Percentiles rank a stretch among this genome's conserved stretches.
Conservation (phyloP, 169 alveolate genomes). For the Babesia divergens region DNA sequence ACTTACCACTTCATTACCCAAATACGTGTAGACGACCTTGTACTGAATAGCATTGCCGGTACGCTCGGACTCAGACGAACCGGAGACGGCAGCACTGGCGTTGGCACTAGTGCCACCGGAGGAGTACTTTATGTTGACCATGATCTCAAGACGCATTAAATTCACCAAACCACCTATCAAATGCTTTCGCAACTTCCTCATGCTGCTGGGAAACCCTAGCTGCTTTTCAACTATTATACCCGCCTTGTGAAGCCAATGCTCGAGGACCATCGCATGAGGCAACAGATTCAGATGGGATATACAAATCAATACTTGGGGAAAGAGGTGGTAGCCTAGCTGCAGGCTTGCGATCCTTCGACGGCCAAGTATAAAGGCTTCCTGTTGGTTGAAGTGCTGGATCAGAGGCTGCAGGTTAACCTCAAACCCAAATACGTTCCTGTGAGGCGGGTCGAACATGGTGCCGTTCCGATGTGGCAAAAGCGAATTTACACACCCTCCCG, state of each 20-base stretch:
- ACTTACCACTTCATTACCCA: conserved; percentile 27
- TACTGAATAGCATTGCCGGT: conserved; percentile 19
- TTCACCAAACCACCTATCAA: conserved; percentile 14
- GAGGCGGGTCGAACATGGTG: conserved; percentile 10
- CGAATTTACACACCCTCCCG: conserved; percentile 51
- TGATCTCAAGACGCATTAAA: conserved; percentile 27
- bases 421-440: conserved; percentile 52
- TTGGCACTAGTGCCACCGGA: neutral
- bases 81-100: neutral
- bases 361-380: neutral
- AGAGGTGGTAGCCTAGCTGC: conserved; percentile 19
- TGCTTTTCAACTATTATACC: conserved; percentile 47
- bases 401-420: conserved; percentile 47
- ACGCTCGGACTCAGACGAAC: neutral
- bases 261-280: conserved; percentile 28
- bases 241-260: conserved; percentile 15
- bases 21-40: conserved; percentile 8
- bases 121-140: conserved; percentile 14
- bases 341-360: neutral
- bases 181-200: conserved; percentile 27
- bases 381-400: conserved; percentile 3
- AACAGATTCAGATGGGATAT: conserved; percentile 22
- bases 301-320: conserved; percentile 54
- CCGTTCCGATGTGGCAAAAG: conserved; percentile 12
- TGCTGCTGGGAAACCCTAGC: conserved; percentile 26